Conservation (phyloP, 176 grass and related monocot genomes). For the Microstegium vimineum region DNA sequence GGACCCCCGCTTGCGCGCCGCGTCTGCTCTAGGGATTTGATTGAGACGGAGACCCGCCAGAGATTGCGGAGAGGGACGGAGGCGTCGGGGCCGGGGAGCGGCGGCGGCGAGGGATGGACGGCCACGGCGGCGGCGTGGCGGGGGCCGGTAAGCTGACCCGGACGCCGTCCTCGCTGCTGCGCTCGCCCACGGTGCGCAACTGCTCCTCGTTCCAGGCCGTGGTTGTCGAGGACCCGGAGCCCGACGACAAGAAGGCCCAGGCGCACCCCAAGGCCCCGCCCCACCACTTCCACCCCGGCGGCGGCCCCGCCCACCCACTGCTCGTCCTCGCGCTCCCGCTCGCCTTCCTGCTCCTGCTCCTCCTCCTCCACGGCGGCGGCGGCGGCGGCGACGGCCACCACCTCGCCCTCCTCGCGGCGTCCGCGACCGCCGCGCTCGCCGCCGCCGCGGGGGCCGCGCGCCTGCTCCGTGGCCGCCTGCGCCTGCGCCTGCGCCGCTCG, state of each 20-base stretch:
- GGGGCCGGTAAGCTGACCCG: conserved; percentile 60
- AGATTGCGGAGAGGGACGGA: conserved; percentile 26
- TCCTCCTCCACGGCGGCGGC: conserved; percentile 47
- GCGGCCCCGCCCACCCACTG: conserved; percentile 15
- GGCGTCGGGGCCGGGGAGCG: conserved; percentile 3
- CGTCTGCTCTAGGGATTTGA: neutral
- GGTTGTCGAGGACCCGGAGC: conserved; percentile 53
- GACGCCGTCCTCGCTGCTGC: conserved; percentile 77
- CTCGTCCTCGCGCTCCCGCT: conserved; percentile 37
- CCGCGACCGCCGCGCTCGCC: conserved; percentile 31
- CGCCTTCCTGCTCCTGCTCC: conserved; percentile 39
- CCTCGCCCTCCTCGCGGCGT: conserved; percentile 32
- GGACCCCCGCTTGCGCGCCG: no score
- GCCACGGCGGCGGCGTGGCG: neutral
- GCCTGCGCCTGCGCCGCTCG: conserved; percentile 35
- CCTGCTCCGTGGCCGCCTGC: conserved; percentile 27
- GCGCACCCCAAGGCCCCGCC: conserved; percentile 35
- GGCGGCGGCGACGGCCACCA: conserved; percentile 34
- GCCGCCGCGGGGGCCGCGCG: conserved; percentile 43
- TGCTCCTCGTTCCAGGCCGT: conserved; percentile 56
- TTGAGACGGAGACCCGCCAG: neutral
- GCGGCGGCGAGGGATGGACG: conserved; percentile 34
- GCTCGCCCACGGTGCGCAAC: conserved; percentile 76
- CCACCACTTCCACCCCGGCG: conserved; percentile 27
- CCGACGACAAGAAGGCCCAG: conserved; percentile 48